These are phyloP conservation scores for Viridothelium virens DNA, from an alignment of 495 filamentous ascomycete genomes.

Conservation along the genomic window DNA sequence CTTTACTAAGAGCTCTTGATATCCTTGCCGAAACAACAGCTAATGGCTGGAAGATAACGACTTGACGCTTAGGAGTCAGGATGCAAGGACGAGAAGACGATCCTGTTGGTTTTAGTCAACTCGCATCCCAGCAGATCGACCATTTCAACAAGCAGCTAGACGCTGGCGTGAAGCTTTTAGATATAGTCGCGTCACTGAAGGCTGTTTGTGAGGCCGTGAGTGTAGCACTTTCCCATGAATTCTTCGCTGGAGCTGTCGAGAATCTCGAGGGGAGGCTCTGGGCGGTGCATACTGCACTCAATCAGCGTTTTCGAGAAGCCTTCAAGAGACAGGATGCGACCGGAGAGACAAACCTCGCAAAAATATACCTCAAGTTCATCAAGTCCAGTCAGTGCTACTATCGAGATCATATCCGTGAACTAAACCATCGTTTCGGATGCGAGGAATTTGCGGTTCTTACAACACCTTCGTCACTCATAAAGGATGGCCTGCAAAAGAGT, in stretches of 20 bases:
- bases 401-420: constrained; percentile 64
- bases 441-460: not conserved
- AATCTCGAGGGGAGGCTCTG: not conserved
- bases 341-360: not conserved
- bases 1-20: not conserved
- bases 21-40: not conserved
- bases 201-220: not conserved
- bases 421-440: not conserved
- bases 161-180: not conserved
- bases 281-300: not conserved
- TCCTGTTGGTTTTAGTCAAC: not conserved
- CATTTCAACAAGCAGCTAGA: not conserved
- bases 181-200: not conserved
- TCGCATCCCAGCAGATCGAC: not conserved
- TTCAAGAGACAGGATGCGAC: not conserved
- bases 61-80: not conserved
- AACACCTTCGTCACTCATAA: not conserved
- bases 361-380: constrained; percentile 49
- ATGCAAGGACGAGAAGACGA: not conserved
- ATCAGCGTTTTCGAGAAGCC: not conserved
- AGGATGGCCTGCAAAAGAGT: not conserved
- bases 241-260: not conserved
- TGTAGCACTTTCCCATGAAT: not conserved
- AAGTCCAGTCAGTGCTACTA: constrained; percentile 84
- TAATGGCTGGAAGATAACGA: not conserved